These are phyloP conservation scores for Kwoniella sp. DNA, from an alignment of 768 basidiomycete genomes.

Conservation along the genomic window DNA sequence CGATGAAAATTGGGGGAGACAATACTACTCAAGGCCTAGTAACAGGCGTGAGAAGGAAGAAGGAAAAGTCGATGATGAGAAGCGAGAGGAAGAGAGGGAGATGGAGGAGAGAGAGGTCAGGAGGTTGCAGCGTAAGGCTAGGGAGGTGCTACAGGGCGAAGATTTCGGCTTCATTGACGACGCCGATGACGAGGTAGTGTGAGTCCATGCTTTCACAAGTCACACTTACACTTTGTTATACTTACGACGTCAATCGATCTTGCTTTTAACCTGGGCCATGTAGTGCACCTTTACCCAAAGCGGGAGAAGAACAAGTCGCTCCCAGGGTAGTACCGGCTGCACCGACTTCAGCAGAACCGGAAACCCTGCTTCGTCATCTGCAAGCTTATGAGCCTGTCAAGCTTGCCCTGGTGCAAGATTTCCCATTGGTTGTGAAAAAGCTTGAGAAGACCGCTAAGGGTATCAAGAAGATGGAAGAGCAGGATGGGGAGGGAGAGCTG, in stretches of 20 bases:
- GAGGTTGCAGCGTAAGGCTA: slow-evolving; percentile 72
- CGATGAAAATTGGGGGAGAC: slow-evolving; percentile 76
- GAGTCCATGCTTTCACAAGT: slow-evolving; percentile 11
- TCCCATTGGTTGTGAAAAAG: slow-evolving; percentile 49
- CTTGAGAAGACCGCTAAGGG: slow-evolving; percentile 52
- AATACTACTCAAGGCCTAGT: slow-evolving; percentile 70
- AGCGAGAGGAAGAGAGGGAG: slow-evolving; percentile 84
- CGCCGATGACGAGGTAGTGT: slow-evolving; percentile 25
- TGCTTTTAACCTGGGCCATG: not conserved
- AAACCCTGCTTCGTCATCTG: slow-evolving; percentile 44
- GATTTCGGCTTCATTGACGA: slow-evolving; percentile 82
- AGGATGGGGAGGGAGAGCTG: slow-evolving; percentile 38
- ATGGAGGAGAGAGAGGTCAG: slow-evolving; percentile 85
- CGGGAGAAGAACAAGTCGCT: slow-evolving; percentile 6
- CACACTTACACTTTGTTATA: too few relatives aligned
- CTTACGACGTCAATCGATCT: not conserved
- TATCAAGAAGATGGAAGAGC: slow-evolving; percentile 48
- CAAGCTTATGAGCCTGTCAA: slow-evolving; percentile 51
- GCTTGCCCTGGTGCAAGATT: slow-evolving; percentile 53
- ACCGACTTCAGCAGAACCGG: slow-evolving; percentile 37
- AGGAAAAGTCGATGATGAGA: slow-evolving; percentile 68
- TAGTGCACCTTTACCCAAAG: slow-evolving; percentile 2
- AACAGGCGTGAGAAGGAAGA: slow-evolving; percentile 51
- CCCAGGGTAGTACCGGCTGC: slow-evolving; percentile 23
- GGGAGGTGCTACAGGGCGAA: slow-evolving; percentile 65